Conservation (phyloP, 495 filamentous ascomycete species). For the Aspergillus incahuasiensis region DNA sequence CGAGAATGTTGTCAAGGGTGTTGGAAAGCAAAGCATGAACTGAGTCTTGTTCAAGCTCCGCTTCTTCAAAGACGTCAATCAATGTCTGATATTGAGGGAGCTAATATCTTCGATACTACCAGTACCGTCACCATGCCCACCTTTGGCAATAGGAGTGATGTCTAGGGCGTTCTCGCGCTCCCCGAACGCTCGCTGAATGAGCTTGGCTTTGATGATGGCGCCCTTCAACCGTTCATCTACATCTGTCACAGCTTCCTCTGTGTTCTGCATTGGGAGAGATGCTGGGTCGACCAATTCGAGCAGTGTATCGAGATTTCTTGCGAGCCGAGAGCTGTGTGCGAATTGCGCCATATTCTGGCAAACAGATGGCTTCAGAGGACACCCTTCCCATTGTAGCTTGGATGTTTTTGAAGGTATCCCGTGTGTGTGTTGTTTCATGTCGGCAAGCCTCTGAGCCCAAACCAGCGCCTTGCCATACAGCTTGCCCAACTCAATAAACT, state of each 20-base stretch:
- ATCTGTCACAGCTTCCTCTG: constrained; percentile 77
- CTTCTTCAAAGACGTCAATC: constrained; percentile 13
- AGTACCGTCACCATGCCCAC: constrained; percentile 36
- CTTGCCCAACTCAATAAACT: constrained; percentile 72
- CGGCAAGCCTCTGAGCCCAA: constrained; percentile 63
- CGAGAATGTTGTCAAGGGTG: not conserved
- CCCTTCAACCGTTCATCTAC: constrained; percentile 80
- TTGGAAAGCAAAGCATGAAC: not conserved
- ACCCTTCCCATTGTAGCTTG: constrained; percentile 7
- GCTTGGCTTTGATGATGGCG: constrained; percentile 72
- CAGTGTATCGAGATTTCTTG: constrained; percentile 66
- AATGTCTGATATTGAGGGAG: constrained; percentile 43
- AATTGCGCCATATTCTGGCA: constrained; percentile 43
- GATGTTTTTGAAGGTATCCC: not conserved
- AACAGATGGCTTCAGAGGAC: constrained; percentile 28
- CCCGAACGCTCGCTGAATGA: constrained; percentile 70
- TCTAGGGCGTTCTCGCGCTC: constrained; percentile 42
- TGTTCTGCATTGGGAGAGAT: constrained; percentile 72
- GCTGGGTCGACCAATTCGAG: constrained; percentile 73
- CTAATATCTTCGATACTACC: constrained; percentile 55
- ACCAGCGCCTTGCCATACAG: constrained; percentile 78
- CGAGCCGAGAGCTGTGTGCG: constrained; percentile 57
- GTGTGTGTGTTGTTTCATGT: constrained; percentile 13
- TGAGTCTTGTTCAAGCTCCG: no score
- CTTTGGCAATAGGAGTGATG: constrained; percentile 24